Evolutionary conservation across 371 early-diverging fungal species (phyloP), one percentile per base, ranked within the genome.

Genomic region (Mucor saturninus): DNA sequence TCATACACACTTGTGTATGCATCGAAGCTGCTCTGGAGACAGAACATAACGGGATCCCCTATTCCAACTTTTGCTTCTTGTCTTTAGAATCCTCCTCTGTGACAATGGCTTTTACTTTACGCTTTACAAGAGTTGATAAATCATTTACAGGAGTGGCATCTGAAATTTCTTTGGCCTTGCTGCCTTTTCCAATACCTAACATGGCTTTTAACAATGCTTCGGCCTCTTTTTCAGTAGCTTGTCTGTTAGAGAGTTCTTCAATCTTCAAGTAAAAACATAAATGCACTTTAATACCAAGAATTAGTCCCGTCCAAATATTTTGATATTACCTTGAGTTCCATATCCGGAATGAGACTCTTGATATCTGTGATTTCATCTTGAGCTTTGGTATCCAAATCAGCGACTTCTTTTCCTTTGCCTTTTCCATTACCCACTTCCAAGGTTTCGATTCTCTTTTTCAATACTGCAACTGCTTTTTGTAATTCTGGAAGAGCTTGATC

Each of bases 401-500:
- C 54, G 50, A 39, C 72, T 75, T 29, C 77, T 15, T 62, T 62
- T 7, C 49, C 73, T 65, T 78, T 66, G 62, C 83, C 64, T 61
- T 77, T 45, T 46, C 72, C 64, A 70, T 81, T 29, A 69, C 72
- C 73, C 65, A 76, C n/a, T 29, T 69, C 76, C 3, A 65, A 48
- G 14, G 51, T 51, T 5, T 71, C 72, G 10, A 64, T 15, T 50
- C 87, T 81, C 38, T 75, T 77, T 35, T 84, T 73, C 21, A 93
- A 65, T 2, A 88, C 90, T 4, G 57, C 65, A 13, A 83, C 72
- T 0, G 90, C 89, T 51, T 76, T 76, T 54, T 82, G 67, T 13
- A 88, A 79, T 53, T 90, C 83, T 30, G 84, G 83, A 37, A 85
- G 67, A 0, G 93, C 90, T 30, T 74, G 65, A 5, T 83, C 82